These are phyloP conservation scores for Angophora floribunda DNA, from an alignment of 345 rosid species.

Conservation along the genomic window DNA sequence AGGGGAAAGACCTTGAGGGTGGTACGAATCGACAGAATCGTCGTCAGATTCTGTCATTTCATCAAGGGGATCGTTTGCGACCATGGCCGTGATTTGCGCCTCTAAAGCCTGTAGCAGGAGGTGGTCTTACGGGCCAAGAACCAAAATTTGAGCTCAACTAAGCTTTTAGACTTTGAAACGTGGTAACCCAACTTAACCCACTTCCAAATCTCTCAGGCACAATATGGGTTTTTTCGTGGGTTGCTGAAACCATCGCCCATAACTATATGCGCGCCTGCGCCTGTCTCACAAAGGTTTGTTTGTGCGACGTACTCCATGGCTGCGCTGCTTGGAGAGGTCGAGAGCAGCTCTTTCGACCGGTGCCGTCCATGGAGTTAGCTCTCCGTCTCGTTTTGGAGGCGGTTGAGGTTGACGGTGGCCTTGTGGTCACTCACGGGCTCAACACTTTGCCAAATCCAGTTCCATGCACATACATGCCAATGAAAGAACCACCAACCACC, in stretches of 20 bases:
- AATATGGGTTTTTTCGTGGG: no score
- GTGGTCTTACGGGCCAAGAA: not conserved
- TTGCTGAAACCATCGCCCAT: no score
- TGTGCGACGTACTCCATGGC: not conserved
- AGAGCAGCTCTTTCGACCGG: not conserved
- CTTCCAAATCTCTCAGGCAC: not conserved
- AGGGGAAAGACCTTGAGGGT: not conserved
- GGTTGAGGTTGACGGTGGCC: not conserved
- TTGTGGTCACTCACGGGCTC: not conserved
- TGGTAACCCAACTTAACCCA: not conserved
- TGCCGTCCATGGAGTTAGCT: not conserved
- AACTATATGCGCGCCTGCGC: not conserved
- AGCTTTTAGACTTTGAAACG: not conserved
- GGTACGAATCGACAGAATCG: not conserved
- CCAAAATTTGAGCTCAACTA: not conserved
- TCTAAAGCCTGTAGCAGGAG: no score
- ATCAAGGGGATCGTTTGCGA: not conserved
- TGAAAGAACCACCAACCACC: not conserved
- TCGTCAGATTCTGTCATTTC: not conserved
- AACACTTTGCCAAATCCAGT: not conserved
- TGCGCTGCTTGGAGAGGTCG: not conserved
- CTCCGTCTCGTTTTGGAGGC: not conserved
- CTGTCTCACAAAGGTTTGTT: not conserved
- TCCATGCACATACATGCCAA: not conserved
- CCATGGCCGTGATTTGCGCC: no score